phyloP scores from a whole-genome alignment of 352 stramenopile genomes.

The Phytopythium mirpurense region DNA sequence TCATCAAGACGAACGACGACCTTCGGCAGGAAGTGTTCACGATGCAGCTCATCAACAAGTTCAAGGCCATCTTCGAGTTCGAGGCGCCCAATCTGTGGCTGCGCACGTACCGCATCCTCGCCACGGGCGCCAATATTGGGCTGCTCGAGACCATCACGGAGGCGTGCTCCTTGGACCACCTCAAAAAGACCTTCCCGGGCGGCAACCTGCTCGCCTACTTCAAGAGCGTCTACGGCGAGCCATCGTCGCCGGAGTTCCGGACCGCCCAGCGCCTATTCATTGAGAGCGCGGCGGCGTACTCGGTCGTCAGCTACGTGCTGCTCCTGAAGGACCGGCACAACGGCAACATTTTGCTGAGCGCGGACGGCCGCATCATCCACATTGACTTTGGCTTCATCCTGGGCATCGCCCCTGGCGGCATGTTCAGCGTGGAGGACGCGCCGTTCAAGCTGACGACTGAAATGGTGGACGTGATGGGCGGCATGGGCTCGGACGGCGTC shows the following conservation, averaged over 20 bases:
- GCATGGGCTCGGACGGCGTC: constrained; percentile 82
- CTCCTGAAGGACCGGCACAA: constrained; percentile 99
- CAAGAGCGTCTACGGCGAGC: constrained; percentile 42
- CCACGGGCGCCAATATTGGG: constrained; percentile 90
- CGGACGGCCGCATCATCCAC: constrained; percentile 94
- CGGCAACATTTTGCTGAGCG: constrained; percentile 97
- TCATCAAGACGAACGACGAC: constrained; percentile 98
- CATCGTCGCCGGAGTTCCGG: constrained; percentile 32
- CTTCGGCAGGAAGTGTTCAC: constrained; percentile 96
- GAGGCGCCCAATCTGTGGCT: constrained; percentile 91
- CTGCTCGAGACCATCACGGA: constrained; percentile 96
- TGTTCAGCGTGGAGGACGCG: constrained; percentile 96
- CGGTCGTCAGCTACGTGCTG: constrained; percentile 96
- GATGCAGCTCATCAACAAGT: constrained; percentile 96
- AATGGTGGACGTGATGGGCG: constrained; percentile 96
- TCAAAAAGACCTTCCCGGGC: constrained; percentile 92
- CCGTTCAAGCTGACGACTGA: constrained; percentile 99
- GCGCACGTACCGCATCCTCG: constrained; percentile 93
- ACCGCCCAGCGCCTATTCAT: constrained; percentile 92
- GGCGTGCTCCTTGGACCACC: constrained; percentile 93
- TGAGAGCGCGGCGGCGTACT: constrained; percentile 95
- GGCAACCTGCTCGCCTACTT: constrained; percentile 92
- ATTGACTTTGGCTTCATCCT: constrained; percentile 99
- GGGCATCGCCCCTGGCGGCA: constrained; percentile 94
- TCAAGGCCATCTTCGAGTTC: constrained; percentile 93